Base-by-base conservation (phyloP, 345 rosid genomes). In the Salix purpurea region DNA sequence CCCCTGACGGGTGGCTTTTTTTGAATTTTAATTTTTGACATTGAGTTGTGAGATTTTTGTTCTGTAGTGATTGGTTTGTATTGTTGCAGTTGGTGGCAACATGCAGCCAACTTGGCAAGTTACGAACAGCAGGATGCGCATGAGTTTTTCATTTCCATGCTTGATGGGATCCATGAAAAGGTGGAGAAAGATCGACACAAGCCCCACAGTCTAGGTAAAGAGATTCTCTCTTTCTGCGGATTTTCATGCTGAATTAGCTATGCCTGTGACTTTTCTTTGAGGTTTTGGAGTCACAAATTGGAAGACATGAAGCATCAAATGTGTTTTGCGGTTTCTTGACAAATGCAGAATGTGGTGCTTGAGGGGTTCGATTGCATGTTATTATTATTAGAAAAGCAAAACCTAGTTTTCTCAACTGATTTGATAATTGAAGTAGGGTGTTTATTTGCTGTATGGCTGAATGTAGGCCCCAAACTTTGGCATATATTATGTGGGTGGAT, bases 91-190 rank as follows among this genome's bases (percentile, higher is more conserved):
- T 95, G 99, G 99, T 95, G 99, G 99, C 89, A 88, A 86, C 97
- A 93, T 80, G 89, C 97, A 36, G 83, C 88, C 12, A 87, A 88
- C 87, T 82, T 90, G 84, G 97, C 97, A 54, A 88, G 94, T 68
- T 95, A 91, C 69, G 89, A 88, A 74, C 94, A 94, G 89, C 97
- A 93, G 76, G 99, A 94, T 86, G 95, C 99, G 28, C 97, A 94
- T 65, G 99, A 94, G 83, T 94, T 94, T 84, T 91, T 93, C 84
- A 94, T 94, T 73, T 94, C 99, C 13, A 79, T 93, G 76, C 85
- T 94, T 73, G 92, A 93, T 80, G 88, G 89, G 71, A 93, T 94
- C 79, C 99, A 94, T 86, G 97, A 92, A 86, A 93, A 84, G 71
- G 93, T 84, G 79, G 89, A 90, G 56, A 89, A 88, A 83, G 88